phyloP scores from a whole-genome alignment of 768 basidiomycete species.

The Aureoboletus auriporus region DNA sequence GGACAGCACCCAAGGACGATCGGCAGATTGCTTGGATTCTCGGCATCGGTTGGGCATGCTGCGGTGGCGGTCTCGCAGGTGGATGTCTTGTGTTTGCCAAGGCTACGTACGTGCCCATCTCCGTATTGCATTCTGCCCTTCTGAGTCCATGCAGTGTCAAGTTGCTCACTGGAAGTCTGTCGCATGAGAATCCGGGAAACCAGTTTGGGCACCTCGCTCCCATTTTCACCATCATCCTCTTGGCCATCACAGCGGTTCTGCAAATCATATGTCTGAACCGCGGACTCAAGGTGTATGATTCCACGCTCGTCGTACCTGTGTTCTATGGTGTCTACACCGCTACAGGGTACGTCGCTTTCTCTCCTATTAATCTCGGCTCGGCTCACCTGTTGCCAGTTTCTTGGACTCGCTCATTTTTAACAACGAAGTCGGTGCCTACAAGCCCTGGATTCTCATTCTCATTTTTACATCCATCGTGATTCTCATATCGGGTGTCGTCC shows the following conservation, averaged over 20 bases:
- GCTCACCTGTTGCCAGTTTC: conserved; percentile 37
- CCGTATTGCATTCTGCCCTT: background rate
- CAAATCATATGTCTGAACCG: conserved; percentile 93
- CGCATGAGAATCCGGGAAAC: conserved; percentile 79
- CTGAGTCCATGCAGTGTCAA: conserved; percentile 55
- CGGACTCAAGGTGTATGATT: conserved; percentile 86
- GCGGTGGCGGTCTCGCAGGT: conserved; percentile 87
- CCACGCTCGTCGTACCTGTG: conserved; percentile 87
- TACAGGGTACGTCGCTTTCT: conserved; percentile 52
- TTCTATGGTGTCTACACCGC: conserved; percentile 94
- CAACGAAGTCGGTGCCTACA: conserved; percentile 79
- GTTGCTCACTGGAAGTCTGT: conserved; percentile 69
- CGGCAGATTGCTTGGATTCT: conserved; percentile 85
- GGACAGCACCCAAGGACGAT: conserved; percentile 80
- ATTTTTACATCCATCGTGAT: conserved; percentile 85
- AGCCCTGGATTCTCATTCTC: conserved; percentile 84
- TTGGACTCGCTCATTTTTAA: conserved; percentile 75
- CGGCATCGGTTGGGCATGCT: conserved; percentile 92
- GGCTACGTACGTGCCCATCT: conserved; percentile 24
- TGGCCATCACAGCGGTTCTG: conserved; percentile 70
- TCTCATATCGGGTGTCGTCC: conserved; percentile 88
- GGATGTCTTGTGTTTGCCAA: conserved; percentile 84
- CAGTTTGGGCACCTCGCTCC: conserved; percentile 81
- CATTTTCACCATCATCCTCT: conserved; percentile 65
- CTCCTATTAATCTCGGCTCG: background rate